These are phyloP conservation scores for Curvularia spicifera DNA, from an alignment of 2,329 filamentous ascomycete species.

Conservation along the genomic window DNA sequence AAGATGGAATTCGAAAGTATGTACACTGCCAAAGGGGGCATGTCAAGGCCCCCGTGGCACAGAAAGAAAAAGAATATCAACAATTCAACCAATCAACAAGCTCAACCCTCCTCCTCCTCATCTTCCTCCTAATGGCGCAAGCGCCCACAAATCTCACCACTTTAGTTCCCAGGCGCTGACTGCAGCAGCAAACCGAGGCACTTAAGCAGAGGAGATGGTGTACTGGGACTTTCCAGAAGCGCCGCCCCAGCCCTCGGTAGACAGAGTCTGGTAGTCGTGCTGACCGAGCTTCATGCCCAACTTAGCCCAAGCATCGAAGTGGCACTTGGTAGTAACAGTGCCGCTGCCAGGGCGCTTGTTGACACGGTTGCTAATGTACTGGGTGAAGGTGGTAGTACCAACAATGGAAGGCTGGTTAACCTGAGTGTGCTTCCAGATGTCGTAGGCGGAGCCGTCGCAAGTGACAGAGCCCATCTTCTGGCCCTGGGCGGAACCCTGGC, in stretches of 20 bases:
- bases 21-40: constrained; percentile 5
- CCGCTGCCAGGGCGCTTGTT: constrained; percentile 38
- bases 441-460: constrained; percentile 41
- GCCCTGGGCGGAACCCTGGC: constrained; percentile 42
- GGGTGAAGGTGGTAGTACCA: constrained; percentile 58
- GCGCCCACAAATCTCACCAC: neutral
- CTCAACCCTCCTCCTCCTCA: neutral
- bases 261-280: constrained; percentile 41
- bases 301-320: constrained; percentile 40
- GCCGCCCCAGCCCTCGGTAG: constrained; percentile 40
- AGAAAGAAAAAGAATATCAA: neutral
- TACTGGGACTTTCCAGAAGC: constrained; percentile 39
- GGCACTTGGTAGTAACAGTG: constrained; percentile 40
- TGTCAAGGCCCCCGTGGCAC: neutral
- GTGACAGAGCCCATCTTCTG: constrained; percentile 36
- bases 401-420: constrained; percentile 56
- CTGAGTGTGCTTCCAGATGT: constrained; percentile 42
- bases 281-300: constrained; percentile 36
- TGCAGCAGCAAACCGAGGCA: too few species aligned
- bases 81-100: neutral
- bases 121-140: neutral
- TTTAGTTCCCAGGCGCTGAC: too few species aligned
- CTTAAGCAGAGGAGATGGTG: constrained; percentile 29
- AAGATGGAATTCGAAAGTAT: constrained; percentile 3
- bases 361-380: constrained; percentile 54